Evolutionary conservation across 2,329 filamentous ascomycete species (phyloP).

Genomic region (Macroventuria anomochaeta): DNA sequence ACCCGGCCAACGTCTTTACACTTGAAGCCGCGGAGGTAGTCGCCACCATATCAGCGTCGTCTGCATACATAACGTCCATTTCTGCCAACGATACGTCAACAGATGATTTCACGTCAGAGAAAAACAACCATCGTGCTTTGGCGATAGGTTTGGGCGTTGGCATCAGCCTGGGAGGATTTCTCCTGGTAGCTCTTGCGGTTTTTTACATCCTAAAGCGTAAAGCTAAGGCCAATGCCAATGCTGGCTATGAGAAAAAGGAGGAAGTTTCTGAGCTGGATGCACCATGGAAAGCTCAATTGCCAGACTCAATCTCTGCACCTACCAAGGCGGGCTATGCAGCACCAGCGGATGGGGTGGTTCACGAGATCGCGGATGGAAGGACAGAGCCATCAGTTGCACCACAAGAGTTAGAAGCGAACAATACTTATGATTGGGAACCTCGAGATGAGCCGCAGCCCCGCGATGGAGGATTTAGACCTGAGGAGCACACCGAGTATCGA

Average conservation of each 20-base stretch:
- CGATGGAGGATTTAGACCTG: constrained; percentile 10
- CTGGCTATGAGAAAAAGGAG: constrained; percentile 2
- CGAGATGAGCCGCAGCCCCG: constrained; percentile 12
- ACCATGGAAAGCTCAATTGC: neutral
- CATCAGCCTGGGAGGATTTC: constrained; percentile 23
- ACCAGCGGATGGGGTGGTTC: neutral
- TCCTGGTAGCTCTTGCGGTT: constrained; percentile 18
- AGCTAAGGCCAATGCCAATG: neutral
- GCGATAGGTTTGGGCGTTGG: constrained; percentile 30
- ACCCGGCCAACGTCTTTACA: constrained; percentile 23
- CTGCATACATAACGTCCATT: constrained; percentile 10
- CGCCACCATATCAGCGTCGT: constrained; percentile 24
- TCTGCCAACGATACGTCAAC: constrained; percentile 9
- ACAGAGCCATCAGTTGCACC: neutral
- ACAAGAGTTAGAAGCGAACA: constrained; percentile 11
- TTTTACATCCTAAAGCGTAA: constrained; percentile 5
- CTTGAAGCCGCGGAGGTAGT: constrained; percentile 20
- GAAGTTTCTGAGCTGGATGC: constrained; percentile 6
- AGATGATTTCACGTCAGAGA: neutral
- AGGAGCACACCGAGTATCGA: neutral
- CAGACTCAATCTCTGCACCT: constrained; percentile 1
- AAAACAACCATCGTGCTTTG: constrained; percentile 8
- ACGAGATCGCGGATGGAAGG: constrained; percentile 6
- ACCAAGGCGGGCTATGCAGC: constrained; percentile 3
- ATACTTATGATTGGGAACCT: constrained; percentile 15